Base-by-base conservation (phyloP, 164 flowering plant genomes). In the Magnolia sinica region DNA sequence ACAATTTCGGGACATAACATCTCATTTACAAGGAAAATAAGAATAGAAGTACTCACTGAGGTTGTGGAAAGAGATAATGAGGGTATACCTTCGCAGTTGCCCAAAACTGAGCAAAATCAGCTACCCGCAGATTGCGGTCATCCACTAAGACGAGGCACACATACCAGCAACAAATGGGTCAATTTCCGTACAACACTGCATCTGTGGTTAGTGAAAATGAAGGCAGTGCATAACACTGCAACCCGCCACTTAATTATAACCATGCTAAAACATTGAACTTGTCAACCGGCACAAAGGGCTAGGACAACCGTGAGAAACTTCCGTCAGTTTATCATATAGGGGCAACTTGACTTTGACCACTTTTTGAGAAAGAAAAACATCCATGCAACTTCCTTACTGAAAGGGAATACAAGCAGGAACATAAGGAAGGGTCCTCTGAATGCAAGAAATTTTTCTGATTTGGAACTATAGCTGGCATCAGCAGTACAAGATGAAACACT, bases 121-220 rank as follows among this genome's bases (percentile, higher is more conserved):
- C 99, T 89, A 94, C 98, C 99, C 97, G 98, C 98, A 96, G 98
- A 94, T 96, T 96, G 98, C 99, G 98, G 99, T 96, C 99, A 96
- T 96, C 99, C 99, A 96, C 37, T 55, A 55, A 68, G 71, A 68
- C 71, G 89, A 91, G 84, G 91, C 91, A 96, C 89, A 95, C 86
- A 92, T 89, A 87, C 92, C 96, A 93, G 88, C 95, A 90, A 93
- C 84, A 93, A 96, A 91, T 83, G 85, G 89, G 91, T 96, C 93
- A 96, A 92, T 91, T 83, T 78, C 84, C 90, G 86, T 90, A 90
- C 86, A 86, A 86, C 87, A 95, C 98, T 96, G 98, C 98, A 94
- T 90, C 87, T 85, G 86, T 88, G 64, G 89, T 95, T 91, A 95
- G 97, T 86, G 87, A 87, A 91, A 88, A 84, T 83, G 89, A 85